Conservation (phyloP, 1,284 basidiomycete species). For the Athelia sp. region DNA sequence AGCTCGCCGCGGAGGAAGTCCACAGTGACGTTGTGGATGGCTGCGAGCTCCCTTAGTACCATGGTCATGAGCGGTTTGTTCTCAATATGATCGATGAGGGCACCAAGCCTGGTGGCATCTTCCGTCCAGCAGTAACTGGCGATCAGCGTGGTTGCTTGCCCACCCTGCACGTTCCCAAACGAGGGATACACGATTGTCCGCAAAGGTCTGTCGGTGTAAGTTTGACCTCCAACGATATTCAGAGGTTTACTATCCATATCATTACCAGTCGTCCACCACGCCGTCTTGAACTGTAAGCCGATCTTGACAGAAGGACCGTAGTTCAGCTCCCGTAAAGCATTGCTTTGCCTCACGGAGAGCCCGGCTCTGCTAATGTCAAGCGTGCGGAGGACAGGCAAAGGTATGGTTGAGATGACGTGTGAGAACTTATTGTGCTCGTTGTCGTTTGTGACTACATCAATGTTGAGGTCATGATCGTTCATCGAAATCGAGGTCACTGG, state of each 20-base stretch:
- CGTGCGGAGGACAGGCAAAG: conserved; percentile 21
- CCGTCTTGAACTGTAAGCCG: conserved; percentile 24
- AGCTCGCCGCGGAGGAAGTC: conserved; percentile 7
- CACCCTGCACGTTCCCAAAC: conserved; percentile 7
- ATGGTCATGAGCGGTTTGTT: conserved; percentile 6
- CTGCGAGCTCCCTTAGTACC: conserved; percentile 9
- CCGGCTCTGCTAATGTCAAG: conserved; percentile 16
- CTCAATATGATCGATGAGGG: background rate
- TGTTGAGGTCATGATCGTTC: too few relatives aligned
- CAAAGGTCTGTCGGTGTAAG: conserved; percentile 23
- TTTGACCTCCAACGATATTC: conserved; percentile 17
- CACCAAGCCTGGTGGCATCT: conserved; percentile 9
- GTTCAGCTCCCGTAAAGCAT: conserved; percentile 20
- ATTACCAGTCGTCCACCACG: conserved; percentile 21
- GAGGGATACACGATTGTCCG: conserved; percentile 27
- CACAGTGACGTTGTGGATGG: conserved; percentile 8
- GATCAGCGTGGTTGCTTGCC: conserved; percentile 8
- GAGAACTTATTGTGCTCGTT: conserved; percentile 9
- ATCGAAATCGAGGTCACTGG: conserved; percentile 6
- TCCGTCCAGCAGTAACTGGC: conserved; percentile 16
- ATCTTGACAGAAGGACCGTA: conserved; percentile 26
- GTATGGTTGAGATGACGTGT: conserved; percentile 26
- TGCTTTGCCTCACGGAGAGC: conserved; percentile 16
- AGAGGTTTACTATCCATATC: conserved; percentile 10
- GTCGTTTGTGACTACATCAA: background rate